phyloP scores from a whole-genome alignment of 148 eudicot species.

The Silene conica region DNA sequence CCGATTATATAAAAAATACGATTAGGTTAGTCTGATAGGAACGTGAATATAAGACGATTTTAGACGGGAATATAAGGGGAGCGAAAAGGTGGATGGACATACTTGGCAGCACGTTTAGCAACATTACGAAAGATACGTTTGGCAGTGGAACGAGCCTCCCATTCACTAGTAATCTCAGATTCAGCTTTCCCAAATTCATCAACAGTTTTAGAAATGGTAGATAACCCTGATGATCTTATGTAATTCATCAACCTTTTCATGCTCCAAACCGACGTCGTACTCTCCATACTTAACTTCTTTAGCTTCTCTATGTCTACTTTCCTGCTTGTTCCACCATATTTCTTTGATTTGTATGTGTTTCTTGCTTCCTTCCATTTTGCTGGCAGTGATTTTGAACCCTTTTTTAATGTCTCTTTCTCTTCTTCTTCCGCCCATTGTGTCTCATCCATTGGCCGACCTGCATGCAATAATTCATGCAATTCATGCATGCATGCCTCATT shows the following conservation, averaged over 20 bases:
- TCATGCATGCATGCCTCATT: background rate
- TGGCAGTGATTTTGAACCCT: conserved; percentile 39
- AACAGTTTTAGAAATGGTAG: conserved; percentile 53
- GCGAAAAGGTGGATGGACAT: conserved; percentile 8
- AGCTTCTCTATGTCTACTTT: conserved; percentile 53
- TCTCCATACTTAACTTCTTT: conserved; percentile 44
- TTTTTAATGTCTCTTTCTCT: conserved; percentile 16
- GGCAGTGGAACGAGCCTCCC: conserved; percentile 57
- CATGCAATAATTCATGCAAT: no score
- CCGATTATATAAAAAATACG: no score
- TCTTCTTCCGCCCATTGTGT: conserved; percentile 28
- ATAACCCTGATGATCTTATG: conserved; percentile 46
- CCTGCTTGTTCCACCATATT: conserved; percentile 44
- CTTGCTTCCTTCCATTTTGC: conserved; percentile 30
- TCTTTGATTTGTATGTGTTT: conserved; percentile 30
- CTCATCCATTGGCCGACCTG: conserved; percentile 62
- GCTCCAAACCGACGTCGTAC: conserved; percentile 46
- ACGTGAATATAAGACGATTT: no score
- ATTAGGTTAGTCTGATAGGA: no score
- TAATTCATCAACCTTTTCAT: conserved; percentile 52
- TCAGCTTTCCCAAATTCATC: conserved; percentile 54
- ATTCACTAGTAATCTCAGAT: conserved; percentile 62
- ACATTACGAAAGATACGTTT: conserved; percentile 57
- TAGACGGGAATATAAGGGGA: no score
- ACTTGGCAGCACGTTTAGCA: conserved; percentile 61